Percentiles rank a stretch among this genome's conserved stretches.
phyloP scores from a whole-genome alignment of 352 stramenopile genomes.

The Stramenopiles sp. region DNA sequence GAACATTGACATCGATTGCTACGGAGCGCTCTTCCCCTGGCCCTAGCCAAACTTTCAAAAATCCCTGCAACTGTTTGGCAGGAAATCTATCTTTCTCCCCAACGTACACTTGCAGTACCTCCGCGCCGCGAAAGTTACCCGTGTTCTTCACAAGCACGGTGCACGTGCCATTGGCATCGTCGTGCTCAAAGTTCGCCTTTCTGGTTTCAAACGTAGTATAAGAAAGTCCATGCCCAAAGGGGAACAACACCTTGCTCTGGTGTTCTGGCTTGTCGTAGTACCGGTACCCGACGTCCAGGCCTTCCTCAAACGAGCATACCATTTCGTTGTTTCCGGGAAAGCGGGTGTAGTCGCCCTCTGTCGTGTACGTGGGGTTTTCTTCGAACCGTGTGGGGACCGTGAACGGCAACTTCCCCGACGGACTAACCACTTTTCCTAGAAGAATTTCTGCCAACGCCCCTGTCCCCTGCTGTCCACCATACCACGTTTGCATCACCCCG shows the following conservation, averaged over 20 bases:
- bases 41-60: neutral
- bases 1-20: neutral
- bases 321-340: constrained; percentile 21
- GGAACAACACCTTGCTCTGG: constrained; percentile 15
- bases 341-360: neutral
- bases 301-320: constrained; percentile 22
- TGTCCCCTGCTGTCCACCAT: constrained; percentile 27
- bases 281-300: constrained; percentile 31
- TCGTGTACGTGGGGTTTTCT: neutral
- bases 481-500: constrained; percentile 27
- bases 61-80: neutral
- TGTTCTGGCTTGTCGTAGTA: constrained; percentile 24
- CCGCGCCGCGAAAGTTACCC: neutral
- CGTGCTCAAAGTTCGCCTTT: neutral
- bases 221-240: constrained; percentile 21
- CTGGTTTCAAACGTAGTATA: constrained; percentile 20
- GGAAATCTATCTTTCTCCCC: neutral
- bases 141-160: neutral
- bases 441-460: constrained; percentile 27
- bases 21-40: neutral
- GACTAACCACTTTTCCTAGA: constrained; percentile 23
- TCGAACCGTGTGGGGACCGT: constrained; percentile 20
- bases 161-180: neutral
- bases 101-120: neutral
- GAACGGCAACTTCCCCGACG: constrained; percentile 24